phyloP scores from a whole-genome alignment of 305 asterid species.

The Fraxinus nigra region DNA sequence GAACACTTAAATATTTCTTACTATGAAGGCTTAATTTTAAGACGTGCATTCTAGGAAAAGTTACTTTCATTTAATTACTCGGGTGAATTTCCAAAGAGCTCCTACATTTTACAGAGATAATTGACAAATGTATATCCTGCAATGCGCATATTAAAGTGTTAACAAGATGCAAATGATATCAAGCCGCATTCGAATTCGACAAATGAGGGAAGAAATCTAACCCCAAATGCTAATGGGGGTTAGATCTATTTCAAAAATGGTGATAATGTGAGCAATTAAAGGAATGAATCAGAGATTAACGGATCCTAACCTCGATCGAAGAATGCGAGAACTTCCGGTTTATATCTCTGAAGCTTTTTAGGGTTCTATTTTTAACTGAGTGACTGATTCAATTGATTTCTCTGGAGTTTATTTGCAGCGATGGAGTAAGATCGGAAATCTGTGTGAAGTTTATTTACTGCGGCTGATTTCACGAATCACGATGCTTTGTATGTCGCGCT shows the following conservation, averaged over 20 bases:
- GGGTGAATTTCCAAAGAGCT: constrained; percentile 8
- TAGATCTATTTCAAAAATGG: constrained; percentile 28
- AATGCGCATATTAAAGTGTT: constrained; percentile 8
- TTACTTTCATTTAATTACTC: background rate
- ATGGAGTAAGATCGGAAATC: constrained; percentile 19
- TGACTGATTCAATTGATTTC: background rate
- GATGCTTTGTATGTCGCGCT: background rate
- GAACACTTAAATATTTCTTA: background rate
- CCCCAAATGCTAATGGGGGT: constrained; percentile 15
- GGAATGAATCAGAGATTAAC: constrained; percentile 3
- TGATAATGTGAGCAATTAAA: constrained; percentile 8
- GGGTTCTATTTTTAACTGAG: constrained; percentile 7
- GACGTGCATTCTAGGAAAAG: background rate
- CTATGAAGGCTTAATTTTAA: background rate
- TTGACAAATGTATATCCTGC: constrained; percentile 1
- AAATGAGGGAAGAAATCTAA: background rate
- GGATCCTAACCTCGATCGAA: constrained; percentile 35
- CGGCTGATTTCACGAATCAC: constrained; percentile 23
- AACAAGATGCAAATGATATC: constrained; percentile 10
- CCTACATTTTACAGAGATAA: background rate
- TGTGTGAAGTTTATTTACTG: constrained; percentile 13
- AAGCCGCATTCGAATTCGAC: constrained; percentile 20
- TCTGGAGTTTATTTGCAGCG: constrained; percentile 10
- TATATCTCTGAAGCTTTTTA: constrained; percentile 11
- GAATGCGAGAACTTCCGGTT: constrained; percentile 21